A percentile compares a stretch with the other conserved stretches of the same genome.
These are phyloP conservation scores for Barnettozyma siamensis DNA, from an alignment of 805 yeast genomes.

Conservation along the genomic window DNA sequence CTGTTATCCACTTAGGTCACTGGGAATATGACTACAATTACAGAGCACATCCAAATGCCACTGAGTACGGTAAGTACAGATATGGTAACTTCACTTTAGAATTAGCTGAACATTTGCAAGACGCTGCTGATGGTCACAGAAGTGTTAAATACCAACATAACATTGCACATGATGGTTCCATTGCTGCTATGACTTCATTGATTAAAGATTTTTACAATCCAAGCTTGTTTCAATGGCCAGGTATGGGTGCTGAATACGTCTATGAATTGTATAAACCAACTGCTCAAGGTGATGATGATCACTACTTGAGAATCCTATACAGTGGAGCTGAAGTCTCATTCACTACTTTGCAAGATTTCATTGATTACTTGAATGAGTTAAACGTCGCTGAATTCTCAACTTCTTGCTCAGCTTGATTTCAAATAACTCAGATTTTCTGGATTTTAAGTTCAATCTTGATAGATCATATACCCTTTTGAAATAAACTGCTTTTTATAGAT, in stretches of 20 bases:
- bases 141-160: conserved; percentile 32
- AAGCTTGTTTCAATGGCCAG: conserved; percentile 38
- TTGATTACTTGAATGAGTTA: conserved; percentile 16
- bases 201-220: conserved; percentile 26
- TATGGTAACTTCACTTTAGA: conserved; percentile 36
- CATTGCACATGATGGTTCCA: conserved; percentile 38
- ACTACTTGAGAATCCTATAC: conserved; percentile 33
- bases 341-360: conserved; percentile 15
- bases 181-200: conserved; percentile 30
- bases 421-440: too few species aligned
- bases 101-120: conserved; percentile 26
- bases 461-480: too few species aligned
- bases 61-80: conserved; percentile 28
- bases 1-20: conserved; percentile 38
- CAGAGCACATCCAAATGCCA: conserved; percentile 29
- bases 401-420: conserved; percentile 8
- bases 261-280: conserved; percentile 32
- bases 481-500: too few species aligned
- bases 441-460: too few species aligned
- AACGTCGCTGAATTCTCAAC: conserved; percentile 6
- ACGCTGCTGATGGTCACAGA: conserved; percentile 26
- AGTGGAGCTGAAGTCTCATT: conserved; percentile 26
- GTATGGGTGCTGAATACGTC: conserved; percentile 40
- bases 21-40: conserved; percentile 39
- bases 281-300: conserved; percentile 12